A percentile compares a stretch with the other conserved stretches of the same genome.
Evolutionary conservation across 352 stramenopile species (phyloP).

Genomic region (Globisporangium lucens): DNA sequence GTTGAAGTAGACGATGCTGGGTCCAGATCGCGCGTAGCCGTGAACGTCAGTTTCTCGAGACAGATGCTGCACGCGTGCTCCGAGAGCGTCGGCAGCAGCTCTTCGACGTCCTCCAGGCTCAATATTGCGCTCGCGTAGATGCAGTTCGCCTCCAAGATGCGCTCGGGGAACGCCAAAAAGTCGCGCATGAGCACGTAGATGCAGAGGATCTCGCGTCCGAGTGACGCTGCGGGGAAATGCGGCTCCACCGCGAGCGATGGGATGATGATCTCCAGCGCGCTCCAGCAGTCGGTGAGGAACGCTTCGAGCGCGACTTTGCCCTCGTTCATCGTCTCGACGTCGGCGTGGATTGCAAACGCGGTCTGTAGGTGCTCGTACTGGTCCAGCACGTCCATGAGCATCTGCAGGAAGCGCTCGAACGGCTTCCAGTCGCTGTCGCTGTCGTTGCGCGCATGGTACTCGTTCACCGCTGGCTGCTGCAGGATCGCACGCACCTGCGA

Average conservation of each 20-base stretch:
- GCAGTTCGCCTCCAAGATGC: conserved; percentile 45
- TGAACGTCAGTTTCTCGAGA: conserved; percentile 33
- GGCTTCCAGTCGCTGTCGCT: conserved; percentile 42
- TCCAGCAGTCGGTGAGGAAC: conserved; percentile 50
- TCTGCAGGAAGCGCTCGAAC: conserved; percentile 43
- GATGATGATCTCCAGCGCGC: conserved; percentile 39
- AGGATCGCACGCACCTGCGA: conserved; percentile 39
- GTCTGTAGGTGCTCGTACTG: conserved; percentile 36
- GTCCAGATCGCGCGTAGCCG: conserved; percentile 21
- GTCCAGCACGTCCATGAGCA: conserved; percentile 33
- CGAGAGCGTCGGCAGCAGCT: conserved; percentile 26
- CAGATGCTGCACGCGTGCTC: conserved; percentile 59
- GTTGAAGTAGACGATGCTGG: neutral
- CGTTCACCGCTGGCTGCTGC: conserved; percentile 26
- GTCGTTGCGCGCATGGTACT: conserved; percentile 18
- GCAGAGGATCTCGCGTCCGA: conserved; percentile 34
- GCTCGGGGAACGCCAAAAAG: conserved; percentile 47
- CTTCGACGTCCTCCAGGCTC: conserved; percentile 51
- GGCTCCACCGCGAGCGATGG: conserved; percentile 43
- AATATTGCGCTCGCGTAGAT: conserved; percentile 56
- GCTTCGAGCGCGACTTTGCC: conserved; percentile 35
- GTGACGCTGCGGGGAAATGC: conserved; percentile 26
- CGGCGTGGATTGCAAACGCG: conserved; percentile 42
- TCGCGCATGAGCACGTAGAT: conserved; percentile 55
- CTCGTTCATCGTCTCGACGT: conserved; percentile 31